A percentile compares a stretch with the other conserved stretches of the same genome.
Conservation (phyloP, 306 rosid species). For the Corylus avellana region DNA sequence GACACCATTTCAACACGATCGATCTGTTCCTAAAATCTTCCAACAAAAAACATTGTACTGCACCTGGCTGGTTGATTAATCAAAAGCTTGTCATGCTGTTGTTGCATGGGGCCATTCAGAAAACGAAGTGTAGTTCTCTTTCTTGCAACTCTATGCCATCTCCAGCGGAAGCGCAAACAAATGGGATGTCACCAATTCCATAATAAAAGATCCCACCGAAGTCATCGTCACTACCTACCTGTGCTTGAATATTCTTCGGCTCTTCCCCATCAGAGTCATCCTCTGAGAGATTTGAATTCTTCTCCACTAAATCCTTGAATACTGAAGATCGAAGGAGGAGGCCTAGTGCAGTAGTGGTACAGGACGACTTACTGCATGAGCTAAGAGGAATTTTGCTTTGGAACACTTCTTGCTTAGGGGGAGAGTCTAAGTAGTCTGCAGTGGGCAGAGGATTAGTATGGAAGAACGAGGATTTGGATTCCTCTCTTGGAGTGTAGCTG, state of each 20-base stretch:
- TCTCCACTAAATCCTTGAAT: slow-evolving; percentile 66
- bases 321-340: slow-evolving; percentile 66
- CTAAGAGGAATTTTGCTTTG: slow-evolving; percentile 26
- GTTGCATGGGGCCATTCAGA: slow-evolving; percentile 11
- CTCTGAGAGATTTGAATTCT: slow-evolving; percentile 43
- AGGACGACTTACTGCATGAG: slow-evolving; percentile 44
- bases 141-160: slow-evolving; percentile 47
- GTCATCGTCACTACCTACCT: slow-evolving; percentile 41
- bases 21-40: background rate
- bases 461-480: slow-evolving; percentile 35
- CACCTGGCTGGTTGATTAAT: background rate
- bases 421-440: slow-evolving; percentile 34
- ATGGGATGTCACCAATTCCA: slow-evolving; percentile 46
- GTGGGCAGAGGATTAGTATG: slow-evolving; percentile 24
- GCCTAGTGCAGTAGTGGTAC: slow-evolving; percentile 68
- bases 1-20: background rate
- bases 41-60: background rate
- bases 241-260: slow-evolving; percentile 31
- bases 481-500: slow-evolving; percentile 32
- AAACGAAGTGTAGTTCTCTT: slow-evolving; percentile 47
- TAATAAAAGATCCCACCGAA: slow-evolving; percentile 50
- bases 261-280: slow-evolving; percentile 59
- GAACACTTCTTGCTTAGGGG: slow-evolving; percentile 37
- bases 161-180: slow-evolving; percentile 41
- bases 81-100: background rate